Base-by-base conservation (phyloP, 306 rosid genomes). In the Astragalus glycyphyllos region DNA sequence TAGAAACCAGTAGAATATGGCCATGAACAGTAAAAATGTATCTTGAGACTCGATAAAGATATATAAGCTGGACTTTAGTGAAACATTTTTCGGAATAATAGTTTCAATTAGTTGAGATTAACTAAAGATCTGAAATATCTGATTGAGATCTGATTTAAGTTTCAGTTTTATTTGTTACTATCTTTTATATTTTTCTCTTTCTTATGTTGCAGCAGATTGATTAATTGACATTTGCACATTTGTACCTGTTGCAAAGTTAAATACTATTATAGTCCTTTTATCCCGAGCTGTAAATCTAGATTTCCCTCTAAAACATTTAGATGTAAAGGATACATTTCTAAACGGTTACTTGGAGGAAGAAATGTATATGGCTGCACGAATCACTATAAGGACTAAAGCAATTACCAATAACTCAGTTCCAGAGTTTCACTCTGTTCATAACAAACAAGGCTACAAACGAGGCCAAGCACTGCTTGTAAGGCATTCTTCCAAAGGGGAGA, bases 21-120 rank as follows among this genome's bases (percentile, higher is more conserved):
- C 63, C 50, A 65, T 51, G 60, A 6, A 58, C 58, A 58, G 16
- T 34, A 9, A 31, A 20, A 68, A 41, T 42, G 50, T 40, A 66
- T 58, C 40, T 79, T 2, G 15, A 65, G 44, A 0, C 23, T 66
- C 49, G 34, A 73, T 7, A 26, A 69, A 68, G 23, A 68, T 23
- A 45, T 61, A 68, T 44, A 15, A 68, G 44, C 37, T 68, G 12
- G 49, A 58, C 45, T 41, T 42, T 13, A 72, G 3, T 49, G n/a
- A 34, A 35, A 23, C 37, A 14, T 23, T n/a, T 35, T 14, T 13
- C 6, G 31, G 47, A 14, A 12, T 9, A 40, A 35, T 35, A 59
- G 45, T 35, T 57, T 35, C 4, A 37, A 59, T 59, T 8, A 11
- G 16, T 55, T 55, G 16, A 35, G 47, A 59, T 37, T 37, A 59